Conservation (phyloP, 2,329 filamentous ascomycete genomes). For the Scedosporium apiospermum region DNA sequence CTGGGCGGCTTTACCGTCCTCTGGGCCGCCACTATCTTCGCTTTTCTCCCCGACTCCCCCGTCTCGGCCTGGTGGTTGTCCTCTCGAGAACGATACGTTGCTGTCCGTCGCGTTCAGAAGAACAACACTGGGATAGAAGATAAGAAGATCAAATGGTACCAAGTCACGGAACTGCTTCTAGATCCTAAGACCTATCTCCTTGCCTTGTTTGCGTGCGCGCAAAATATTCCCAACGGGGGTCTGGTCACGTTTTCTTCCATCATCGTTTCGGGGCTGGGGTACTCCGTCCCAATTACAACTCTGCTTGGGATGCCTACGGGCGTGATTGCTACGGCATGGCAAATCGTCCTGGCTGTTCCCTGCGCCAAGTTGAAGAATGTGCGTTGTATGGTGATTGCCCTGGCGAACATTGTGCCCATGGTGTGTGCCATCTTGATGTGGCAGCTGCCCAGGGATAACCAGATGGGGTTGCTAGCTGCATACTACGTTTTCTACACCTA, state of each 20-base stretch:
- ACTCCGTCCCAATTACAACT: neutral
- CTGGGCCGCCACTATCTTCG: conserved; percentile 37
- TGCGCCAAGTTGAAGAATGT: neutral
- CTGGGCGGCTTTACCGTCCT: conserved; percentile 41
- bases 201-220: conserved; percentile 37
- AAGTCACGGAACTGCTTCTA: conserved; percentile 32
- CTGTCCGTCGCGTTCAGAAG: conserved; percentile 48
- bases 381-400: neutral
- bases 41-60: conserved; percentile 35
- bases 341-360: neutral
- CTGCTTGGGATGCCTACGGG: neutral
- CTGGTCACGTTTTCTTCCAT: conserved; percentile 18
- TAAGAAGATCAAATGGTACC: conserved; percentile 31
- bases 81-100: conserved; percentile 23
- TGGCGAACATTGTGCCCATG: neutral
- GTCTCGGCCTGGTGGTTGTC: conserved; percentile 13
- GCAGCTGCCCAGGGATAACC: neutral
- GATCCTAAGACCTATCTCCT: conserved; percentile 51
- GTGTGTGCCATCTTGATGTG: neutral
- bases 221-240: conserved; percentile 33
- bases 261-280: neutral
- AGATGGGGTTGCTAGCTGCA: neutral
- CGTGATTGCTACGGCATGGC: neutral
- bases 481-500: neutral
- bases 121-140: conserved; percentile 39